These are phyloP conservation scores for Bromus sterilis DNA, from an alignment of 176 grass and related monocot genomes.

Conservation along the genomic window DNA sequence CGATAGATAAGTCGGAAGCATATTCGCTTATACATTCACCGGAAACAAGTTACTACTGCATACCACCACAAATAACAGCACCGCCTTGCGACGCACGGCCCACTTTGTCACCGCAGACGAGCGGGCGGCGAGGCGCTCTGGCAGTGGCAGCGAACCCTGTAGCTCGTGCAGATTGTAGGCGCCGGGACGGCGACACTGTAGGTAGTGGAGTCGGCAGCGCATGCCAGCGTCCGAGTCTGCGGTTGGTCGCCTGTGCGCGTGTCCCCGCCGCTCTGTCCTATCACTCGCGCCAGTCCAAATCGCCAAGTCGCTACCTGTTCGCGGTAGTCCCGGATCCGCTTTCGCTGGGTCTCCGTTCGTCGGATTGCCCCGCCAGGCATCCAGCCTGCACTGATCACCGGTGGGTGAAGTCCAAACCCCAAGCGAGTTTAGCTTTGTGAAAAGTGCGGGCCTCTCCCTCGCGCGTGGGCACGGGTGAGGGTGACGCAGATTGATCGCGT, in stretches of 20 bases:
- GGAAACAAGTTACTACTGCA: too few relatives aligned
- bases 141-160: background rate
- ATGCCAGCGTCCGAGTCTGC: too few relatives aligned
- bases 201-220: constrained; percentile 19
- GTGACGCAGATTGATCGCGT: background rate
- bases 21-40: too few relatives aligned
- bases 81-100: background rate
- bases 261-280: background rate
- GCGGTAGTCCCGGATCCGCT: background rate
- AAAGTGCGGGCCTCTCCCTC: background rate
- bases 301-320: background rate
- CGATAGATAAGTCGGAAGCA: too few relatives aligned
- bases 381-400: background rate
- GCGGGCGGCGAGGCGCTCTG: too few relatives aligned
- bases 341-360: background rate
- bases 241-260: too few relatives aligned
- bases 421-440: background rate
- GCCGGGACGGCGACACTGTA: background rate
- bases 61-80: too few relatives aligned
- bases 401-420: constrained; percentile 5
- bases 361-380: background rate
- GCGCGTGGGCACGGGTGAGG: background rate
- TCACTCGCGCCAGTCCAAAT: background rate
- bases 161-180: background rate
- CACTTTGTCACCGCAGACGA: background rate